These are phyloP conservation scores for Talaromyces verruculosus DNA, from an alignment of 2,329 filamentous ascomycete genomes.

Conservation along the genomic window DNA sequence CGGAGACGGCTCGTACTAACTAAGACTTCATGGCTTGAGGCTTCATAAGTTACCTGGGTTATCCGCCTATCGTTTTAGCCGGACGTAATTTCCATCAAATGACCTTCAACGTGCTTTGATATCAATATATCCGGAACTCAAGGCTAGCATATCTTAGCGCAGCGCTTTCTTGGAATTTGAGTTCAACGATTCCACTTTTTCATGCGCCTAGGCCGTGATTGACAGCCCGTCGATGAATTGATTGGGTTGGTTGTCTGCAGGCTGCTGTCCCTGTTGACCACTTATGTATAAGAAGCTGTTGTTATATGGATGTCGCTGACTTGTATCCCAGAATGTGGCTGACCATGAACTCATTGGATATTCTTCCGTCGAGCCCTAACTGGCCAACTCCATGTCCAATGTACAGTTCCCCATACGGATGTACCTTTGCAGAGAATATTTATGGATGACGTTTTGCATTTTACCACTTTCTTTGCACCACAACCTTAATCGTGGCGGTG, in stretches of 20 bases:
- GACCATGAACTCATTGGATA: conserved; percentile 5
- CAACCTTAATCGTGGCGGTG: neutral
- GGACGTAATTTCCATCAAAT: conserved; percentile 16
- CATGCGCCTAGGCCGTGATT: conserved; percentile 1
- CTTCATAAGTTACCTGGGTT: neutral
- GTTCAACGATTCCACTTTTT: neutral
- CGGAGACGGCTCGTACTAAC: neutral
- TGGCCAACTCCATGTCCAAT: neutral
- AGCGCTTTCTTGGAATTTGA: conserved; percentile 6
- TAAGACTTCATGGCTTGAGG: neutral
- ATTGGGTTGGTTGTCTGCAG: neutral
- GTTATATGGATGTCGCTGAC: neutral
- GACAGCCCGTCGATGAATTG: neutral
- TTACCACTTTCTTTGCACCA: neutral
- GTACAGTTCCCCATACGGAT: neutral
- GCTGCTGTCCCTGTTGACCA: neutral
- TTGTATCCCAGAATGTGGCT: conserved; percentile 20
- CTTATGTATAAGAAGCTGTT: neutral
- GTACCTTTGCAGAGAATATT: neutral
- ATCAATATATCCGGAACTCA: neutral
- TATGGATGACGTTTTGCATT: neutral
- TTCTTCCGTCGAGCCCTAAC: neutral
- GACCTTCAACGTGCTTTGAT: neutral
- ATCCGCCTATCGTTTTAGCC: conserved; percentile 6
- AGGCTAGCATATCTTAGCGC: conserved; percentile 4